Percentiles rank a stretch among this genome's conserved stretches.
Evolutionary conservation across 1,284 basidiomycete species (phyloP).

Genomic region (Meira nashicola): DNA sequence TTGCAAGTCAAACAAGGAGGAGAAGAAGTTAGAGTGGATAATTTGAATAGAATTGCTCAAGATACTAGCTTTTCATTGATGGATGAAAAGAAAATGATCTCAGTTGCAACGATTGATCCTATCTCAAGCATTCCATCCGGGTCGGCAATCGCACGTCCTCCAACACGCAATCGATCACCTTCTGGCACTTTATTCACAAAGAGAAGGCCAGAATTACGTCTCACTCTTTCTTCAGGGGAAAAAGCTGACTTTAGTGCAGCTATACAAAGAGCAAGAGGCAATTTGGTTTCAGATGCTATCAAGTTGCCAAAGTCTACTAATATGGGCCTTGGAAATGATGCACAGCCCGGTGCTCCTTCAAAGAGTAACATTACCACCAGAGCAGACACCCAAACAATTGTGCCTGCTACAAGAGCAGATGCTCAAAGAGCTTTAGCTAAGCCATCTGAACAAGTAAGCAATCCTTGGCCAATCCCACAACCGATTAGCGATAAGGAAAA

Average conservation of each 20-base stretch:
- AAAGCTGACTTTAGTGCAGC: conserved; percentile 6
- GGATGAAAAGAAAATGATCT: too few species aligned
- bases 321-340: conserved; percentile 4
- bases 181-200: not conserved
- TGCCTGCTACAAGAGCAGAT: not conserved
- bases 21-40: too few species aligned
- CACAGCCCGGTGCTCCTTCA: not conserved
- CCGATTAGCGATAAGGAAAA: not conserved
- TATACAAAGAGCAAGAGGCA: not conserved
- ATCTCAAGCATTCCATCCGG: too few species aligned
- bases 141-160: too few species aligned
- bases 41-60: too few species aligned
- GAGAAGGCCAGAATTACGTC: not conserved
- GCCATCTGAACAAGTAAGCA: too few species aligned
- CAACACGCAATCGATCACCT: too few species aligned
- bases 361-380: not conserved
- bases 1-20: too few species aligned
- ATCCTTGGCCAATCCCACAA: not conserved
- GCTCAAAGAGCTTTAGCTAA: too few species aligned
- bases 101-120: too few species aligned
- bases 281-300: conserved; percentile 4
- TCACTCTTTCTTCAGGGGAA: conserved; percentile 2
- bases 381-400: not conserved
- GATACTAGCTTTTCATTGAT: too few species aligned
- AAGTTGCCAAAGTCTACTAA: conserved; percentile 8